A percentile compares a stretch with the other conserved stretches of the same genome.
Evolutionary conservation across 1,284 basidiomycete genomes (phyloP).

Genomic region (Moesziomyces sp.): DNA sequence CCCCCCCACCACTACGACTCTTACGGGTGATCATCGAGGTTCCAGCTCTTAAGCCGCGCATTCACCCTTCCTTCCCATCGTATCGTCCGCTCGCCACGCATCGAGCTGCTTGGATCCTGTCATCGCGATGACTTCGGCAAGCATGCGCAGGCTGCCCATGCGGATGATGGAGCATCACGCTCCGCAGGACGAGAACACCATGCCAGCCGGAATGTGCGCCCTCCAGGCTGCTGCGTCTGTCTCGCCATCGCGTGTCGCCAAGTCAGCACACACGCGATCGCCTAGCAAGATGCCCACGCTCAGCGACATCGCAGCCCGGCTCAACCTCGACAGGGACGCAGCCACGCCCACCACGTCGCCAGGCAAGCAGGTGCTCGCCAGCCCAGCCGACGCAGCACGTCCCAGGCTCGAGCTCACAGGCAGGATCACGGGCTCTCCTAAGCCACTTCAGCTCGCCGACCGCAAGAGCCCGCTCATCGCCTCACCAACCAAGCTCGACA

Average conservation of each 20-base stretch:
- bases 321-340: slow-evolving; percentile 30
- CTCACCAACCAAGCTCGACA: slow-evolving; percentile 12
- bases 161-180: slow-evolving; percentile 10
- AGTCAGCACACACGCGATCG: slow-evolving; percentile 5
- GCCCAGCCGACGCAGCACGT: slow-evolving; percentile 4
- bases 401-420: slow-evolving; percentile 42
- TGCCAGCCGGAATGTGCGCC: slow-evolving; percentile 11
- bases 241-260: slow-evolving; percentile 4
- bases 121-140: slow-evolving; percentile 22
- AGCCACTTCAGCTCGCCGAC: slow-evolving; percentile 5
- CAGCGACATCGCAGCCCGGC: slow-evolving; percentile 53
- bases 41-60: too few relatives aligned
- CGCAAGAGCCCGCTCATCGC: slow-evolving; percentile 1
- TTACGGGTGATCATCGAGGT: too few relatives aligned
- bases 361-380: slow-evolving; percentile 15
- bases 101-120: too few relatives aligned
- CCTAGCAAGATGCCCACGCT: slow-evolving; percentile 47
- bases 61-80: too few relatives aligned
- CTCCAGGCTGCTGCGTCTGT: not conserved
- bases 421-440: slow-evolving; percentile 32
- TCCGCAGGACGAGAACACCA: slow-evolving; percentile 22
- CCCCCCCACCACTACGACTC: too few relatives aligned
- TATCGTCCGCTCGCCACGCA: too few relatives aligned
- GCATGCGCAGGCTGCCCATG: slow-evolving; percentile 20
- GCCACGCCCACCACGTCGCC: slow-evolving; percentile 14